Percentiles rank a stretch among this genome's conserved stretches.
Conservation (phyloP, 805 yeast genomes). For the Ogataea henricii region DNA sequence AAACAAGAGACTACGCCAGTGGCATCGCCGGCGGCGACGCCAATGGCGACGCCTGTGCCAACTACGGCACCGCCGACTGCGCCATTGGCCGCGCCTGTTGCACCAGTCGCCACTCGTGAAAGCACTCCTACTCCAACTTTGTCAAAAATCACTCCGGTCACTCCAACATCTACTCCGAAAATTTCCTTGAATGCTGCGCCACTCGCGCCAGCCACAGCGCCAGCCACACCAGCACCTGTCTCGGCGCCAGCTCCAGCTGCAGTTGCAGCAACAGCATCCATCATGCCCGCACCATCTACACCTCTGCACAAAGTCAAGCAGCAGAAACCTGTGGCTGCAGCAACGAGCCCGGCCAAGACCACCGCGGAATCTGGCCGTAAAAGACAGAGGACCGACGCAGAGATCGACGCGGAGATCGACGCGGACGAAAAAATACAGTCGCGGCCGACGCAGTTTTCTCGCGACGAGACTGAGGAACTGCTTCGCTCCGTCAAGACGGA, state of each 20-base stretch:
- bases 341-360: neutral
- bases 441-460: conserved; percentile 5
- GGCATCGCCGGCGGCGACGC: too few relatives aligned
- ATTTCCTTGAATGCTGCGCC: too few relatives aligned
- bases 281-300: neutral
- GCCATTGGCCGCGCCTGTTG: neutral
- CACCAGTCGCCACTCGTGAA: too few relatives aligned
- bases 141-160: too few relatives aligned
- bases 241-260: too few relatives aligned
- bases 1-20: neutral
- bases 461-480: conserved; percentile 31
- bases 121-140: too few relatives aligned
- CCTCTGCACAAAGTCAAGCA: neutral
- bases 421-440: conserved; percentile 6
- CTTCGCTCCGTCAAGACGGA: conserved; percentile 41
- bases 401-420: neutral
- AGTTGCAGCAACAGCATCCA: too few relatives aligned
- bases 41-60: neutral
- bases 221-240: neutral
- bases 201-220: neutral
- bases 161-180: too few relatives aligned
- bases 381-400: conserved; percentile 12
- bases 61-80: neutral
- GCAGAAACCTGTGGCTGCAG: neutral
- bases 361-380: neutral